A percentile compares a stretch with the other conserved stretches of the same genome.
Conservation (phyloP, 192 early-diverging fungal genomes). For the Gigaspora rosea region DNA sequence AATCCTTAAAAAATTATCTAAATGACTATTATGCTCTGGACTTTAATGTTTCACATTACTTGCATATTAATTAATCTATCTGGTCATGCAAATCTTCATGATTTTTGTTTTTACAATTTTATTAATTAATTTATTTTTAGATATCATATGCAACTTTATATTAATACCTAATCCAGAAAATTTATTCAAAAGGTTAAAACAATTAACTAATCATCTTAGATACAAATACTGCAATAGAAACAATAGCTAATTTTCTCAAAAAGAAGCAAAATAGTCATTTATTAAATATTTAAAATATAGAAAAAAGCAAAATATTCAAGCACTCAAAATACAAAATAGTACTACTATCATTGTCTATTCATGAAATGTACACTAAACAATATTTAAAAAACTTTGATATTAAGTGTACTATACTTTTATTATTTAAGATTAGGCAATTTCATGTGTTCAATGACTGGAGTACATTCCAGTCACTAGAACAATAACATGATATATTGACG, state of each 20-base stretch:
- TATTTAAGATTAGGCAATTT: neutral
- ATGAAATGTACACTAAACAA: neutral
- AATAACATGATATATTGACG: constrained; percentile 29
- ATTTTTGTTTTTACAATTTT: no score
- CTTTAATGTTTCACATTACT: no score
- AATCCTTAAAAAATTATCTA: no score
- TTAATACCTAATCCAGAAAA: no score
- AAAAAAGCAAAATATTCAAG: neutral
- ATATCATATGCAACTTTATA: no score
- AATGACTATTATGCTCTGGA: no score
- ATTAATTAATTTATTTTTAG: no score
- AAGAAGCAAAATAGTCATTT: constrained; percentile 2
- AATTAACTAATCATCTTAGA: no score
- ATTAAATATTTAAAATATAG: constrained; percentile 7
- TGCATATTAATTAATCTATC: no score
- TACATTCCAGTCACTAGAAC: constrained; percentile 10
- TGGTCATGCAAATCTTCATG: no score
- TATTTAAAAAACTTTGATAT: neutral
- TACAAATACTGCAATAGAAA: no score
- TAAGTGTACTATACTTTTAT: constrained; percentile 7
- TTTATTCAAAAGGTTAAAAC: no score
- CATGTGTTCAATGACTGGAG: constrained; percentile 22
- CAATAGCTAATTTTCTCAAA: constrained; percentile 1
- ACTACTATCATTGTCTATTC: neutral
- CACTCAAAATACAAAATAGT: constrained; percentile 4